Percentiles rank a stretch among this genome's conserved stretches.
phyloP scores from a whole-genome alignment of 805 yeast species.

The Maudiozyma turicensis region DNA sequence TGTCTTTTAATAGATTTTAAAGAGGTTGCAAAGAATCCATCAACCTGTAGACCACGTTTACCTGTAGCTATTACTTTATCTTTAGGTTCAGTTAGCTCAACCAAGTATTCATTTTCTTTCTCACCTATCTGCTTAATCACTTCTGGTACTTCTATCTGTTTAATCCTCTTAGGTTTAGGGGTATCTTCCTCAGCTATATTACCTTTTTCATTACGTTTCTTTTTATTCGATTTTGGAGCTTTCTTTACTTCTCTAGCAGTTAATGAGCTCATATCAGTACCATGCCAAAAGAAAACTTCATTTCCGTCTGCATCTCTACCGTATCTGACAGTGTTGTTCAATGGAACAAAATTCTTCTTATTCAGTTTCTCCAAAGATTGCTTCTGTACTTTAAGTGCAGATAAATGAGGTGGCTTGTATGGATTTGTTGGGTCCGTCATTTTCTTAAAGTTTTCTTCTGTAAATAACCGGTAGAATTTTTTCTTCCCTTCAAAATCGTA shows the following conservation, averaged over 20 bases:
- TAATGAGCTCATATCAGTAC: conserved; percentile 18
- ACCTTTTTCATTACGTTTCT: background rate
- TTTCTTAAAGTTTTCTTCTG: conserved; percentile 33
- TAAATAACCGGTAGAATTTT: conserved; percentile 59
- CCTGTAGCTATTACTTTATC: background rate
- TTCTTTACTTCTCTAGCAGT: conserved; percentile 5
- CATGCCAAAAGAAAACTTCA: conserved; percentile 28
- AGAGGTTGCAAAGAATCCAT: conserved; percentile 33
- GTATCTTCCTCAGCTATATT: background rate
- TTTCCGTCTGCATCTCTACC: conserved; percentile 10
- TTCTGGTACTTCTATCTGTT: background rate
- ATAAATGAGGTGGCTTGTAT: conserved; percentile 13
- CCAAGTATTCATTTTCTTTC: background rate
- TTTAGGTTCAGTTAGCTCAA: background rate
- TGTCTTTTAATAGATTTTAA: conserved; percentile 38
- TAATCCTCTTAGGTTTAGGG: background rate
- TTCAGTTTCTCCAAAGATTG: conserved; percentile 15
- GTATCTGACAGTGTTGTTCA: conserved; percentile 24
- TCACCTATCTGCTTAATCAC: background rate
- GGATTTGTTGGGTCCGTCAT: conserved; percentile 23
- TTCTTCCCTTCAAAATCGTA: conserved; percentile 67
- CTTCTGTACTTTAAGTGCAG: conserved; percentile 4
- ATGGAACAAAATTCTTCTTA: conserved; percentile 16
- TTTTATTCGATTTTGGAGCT: conserved; percentile 8
- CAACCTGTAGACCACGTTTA: conserved; percentile 10